These are phyloP conservation scores for Articulospora tetracladia DNA, from an alignment of 495 filamentous ascomycete species.

Conservation along the genomic window DNA sequence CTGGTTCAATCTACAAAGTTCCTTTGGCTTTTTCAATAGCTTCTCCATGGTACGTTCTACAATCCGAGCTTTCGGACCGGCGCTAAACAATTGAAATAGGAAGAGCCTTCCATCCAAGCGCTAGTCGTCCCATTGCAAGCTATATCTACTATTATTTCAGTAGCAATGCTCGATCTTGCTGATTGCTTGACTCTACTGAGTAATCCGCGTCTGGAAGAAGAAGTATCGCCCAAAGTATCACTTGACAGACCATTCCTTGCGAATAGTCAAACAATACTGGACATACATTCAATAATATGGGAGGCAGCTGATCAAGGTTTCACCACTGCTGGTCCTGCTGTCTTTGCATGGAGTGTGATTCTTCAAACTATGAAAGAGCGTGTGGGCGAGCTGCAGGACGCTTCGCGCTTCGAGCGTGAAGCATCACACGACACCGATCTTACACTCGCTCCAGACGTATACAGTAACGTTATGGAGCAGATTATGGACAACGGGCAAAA, in stretches of 20 bases:
- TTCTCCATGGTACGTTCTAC: conserved; percentile 42
- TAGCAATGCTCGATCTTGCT: conserved; percentile 70
- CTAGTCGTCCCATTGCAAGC: conserved; percentile 60
- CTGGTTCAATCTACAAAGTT: conserved; percentile 71
- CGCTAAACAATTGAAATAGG: conserved; percentile 10
- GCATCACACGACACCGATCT: conserved; percentile 26
- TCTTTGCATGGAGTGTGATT: conserved; percentile 75
- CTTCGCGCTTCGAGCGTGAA: not conserved
- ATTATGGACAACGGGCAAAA: conserved; percentile 39
- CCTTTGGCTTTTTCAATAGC: conserved; percentile 59
- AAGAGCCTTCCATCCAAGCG: conserved; percentile 42
- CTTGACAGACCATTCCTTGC: conserved; percentile 56
- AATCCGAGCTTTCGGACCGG: conserved; percentile 25
- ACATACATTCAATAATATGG: conserved; percentile 60
- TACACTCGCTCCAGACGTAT: conserved; percentile 42
- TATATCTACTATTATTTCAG: conserved; percentile 66
- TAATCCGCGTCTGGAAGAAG: conserved; percentile 30
- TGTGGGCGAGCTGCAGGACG: conserved; percentile 1
- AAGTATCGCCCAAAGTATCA: conserved; percentile 17
- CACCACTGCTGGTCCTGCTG: conserved; percentile 56
- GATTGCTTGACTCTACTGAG: conserved; percentile 39
- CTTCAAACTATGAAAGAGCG: conserved; percentile 50
- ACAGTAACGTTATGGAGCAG: conserved; percentile 48
- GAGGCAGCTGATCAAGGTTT: conserved; percentile 42
- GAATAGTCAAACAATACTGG: conserved; percentile 54